phyloP scores from a whole-genome alignment of 1,284 basidiomycete species.

The Austroboletus novae-zelandiae region DNA sequence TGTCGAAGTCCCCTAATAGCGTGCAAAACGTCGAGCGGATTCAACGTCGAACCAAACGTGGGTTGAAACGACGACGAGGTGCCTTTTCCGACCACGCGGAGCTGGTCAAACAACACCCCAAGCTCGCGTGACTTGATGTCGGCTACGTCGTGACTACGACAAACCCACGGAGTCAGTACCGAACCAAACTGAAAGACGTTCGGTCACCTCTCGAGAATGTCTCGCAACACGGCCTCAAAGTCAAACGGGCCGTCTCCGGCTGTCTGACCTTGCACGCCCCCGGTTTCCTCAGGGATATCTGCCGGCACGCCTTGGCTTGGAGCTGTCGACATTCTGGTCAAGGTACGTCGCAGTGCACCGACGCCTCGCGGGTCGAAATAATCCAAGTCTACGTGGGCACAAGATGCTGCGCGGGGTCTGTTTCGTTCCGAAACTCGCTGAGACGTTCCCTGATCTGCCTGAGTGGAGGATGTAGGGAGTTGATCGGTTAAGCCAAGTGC shows the following conservation, averaged over 20 bases:
- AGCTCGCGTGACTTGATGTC: slow-evolving; percentile 35
- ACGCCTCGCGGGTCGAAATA: slow-evolving; percentile 44
- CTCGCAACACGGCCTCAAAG: slow-evolving; percentile 28
- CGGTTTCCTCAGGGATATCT: background rate
- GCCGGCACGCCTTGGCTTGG: slow-evolving; percentile 1
- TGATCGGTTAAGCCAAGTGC: slow-evolving; percentile 8
- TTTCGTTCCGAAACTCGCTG: background rate
- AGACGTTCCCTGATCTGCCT: background rate
- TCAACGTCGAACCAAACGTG: slow-evolving; percentile 42
- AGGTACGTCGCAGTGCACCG: slow-evolving; percentile 29
- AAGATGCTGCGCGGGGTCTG: slow-evolving; percentile 4
- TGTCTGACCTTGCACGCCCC: background rate
- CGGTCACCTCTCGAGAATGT: slow-evolving; percentile 30
- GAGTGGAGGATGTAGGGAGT: background rate
- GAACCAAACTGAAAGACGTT: background rate
- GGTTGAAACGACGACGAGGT: slow-evolving; percentile 37
- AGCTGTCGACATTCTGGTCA: slow-evolving; percentile 16
- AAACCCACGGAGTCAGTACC: background rate
- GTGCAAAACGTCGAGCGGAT: slow-evolving; percentile 32
- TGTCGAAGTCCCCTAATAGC: slow-evolving; percentile 31
- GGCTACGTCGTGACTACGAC: slow-evolving; percentile 23
- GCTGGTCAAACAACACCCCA: slow-evolving; percentile 36
- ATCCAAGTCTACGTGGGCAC: slow-evolving; percentile 21
- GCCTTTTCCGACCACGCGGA: slow-evolving; percentile 38
- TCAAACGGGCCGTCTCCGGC: background rate